phyloP scores from a whole-genome alignment of 2,329 filamentous ascomycete genomes.

The Bipolaris victoriae region DNA sequence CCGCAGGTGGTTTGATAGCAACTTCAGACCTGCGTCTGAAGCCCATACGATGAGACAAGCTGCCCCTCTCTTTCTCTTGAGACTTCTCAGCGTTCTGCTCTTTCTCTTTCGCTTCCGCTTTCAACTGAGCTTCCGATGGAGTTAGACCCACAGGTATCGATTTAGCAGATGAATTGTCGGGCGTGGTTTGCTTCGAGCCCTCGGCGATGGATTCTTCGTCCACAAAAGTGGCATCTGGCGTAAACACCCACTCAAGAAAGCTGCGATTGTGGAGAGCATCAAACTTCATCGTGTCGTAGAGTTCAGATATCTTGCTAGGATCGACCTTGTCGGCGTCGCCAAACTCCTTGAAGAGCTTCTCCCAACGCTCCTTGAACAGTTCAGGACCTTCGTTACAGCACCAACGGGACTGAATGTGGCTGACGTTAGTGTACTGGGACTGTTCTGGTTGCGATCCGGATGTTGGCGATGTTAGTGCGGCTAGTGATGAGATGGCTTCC shows the following conservation, averaged over 20 bases:
- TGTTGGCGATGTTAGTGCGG: constrained; percentile 44
- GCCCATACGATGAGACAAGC: constrained; percentile 56
- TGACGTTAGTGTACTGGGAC: constrained; percentile 46
- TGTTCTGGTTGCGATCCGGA: constrained; percentile 44
- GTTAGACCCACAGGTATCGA: constrained; percentile 38
- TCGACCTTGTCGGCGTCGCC: constrained; percentile 97
- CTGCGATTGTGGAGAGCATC: constrained; percentile 95
- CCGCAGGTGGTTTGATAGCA: constrained; percentile 28
- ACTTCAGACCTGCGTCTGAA: constrained; percentile 60
- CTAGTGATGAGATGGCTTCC: constrained; percentile 67
- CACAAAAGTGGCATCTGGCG: constrained; percentile 78
- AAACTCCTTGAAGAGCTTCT: constrained; percentile 96
- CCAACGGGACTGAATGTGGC: constrained; percentile 83
- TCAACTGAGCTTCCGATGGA: constrained; percentile 39
- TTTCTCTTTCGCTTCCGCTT: constrained; percentile 41
- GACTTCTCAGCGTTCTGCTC: constrained; percentile 50
- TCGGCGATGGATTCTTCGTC: constrained; percentile 61
- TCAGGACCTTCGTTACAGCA: constrained; percentile 95
- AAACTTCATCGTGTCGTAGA: constrained; percentile 99
- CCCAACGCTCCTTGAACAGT: constrained; percentile 95
- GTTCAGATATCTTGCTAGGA: constrained; percentile 96
- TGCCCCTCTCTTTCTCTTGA: constrained; percentile 44
- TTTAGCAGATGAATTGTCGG: constrained; percentile 35
- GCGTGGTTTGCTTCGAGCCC: constrained; percentile 39
- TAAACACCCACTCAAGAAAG: constrained; percentile 97